A percentile compares a stretch with the other conserved stretches of the same genome.
These are phyloP conservation scores for Moelleriella libera DNA, from an alignment of 2,329 filamentous ascomycete genomes.

Conservation along the genomic window DNA sequence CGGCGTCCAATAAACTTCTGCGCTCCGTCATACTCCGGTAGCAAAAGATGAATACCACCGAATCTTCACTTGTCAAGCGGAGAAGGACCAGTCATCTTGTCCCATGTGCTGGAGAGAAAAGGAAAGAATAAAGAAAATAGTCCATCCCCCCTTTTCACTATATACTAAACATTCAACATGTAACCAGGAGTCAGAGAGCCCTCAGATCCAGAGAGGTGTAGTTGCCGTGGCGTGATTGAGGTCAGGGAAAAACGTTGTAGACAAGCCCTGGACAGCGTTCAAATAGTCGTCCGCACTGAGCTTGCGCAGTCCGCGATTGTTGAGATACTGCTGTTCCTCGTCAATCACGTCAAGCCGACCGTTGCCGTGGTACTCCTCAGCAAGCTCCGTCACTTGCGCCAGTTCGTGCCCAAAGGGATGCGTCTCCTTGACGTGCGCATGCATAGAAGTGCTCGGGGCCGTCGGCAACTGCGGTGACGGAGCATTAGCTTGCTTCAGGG, in stretches of 20 bases:
- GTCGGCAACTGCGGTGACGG: slow-evolving; percentile 17
- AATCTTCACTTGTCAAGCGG: no score
- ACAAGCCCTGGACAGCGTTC: slow-evolving; percentile 59
- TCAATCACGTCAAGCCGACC: slow-evolving; percentile 44
- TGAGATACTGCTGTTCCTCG: slow-evolving; percentile 52
- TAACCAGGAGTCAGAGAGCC: neutral
- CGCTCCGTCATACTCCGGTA: neutral
- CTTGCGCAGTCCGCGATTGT: slow-evolving; percentile 54
- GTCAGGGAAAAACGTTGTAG: slow-evolving; percentile 43
- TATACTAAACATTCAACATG: slow-evolving; percentile 5
- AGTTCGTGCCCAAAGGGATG: slow-evolving; percentile 85
- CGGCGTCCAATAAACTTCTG: neutral
- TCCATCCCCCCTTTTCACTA: neutral
- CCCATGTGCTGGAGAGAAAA: neutral
- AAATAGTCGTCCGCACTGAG: slow-evolving; percentile 76
- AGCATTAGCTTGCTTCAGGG: slow-evolving; percentile 14
- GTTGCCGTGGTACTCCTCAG: slow-evolving; percentile 65
- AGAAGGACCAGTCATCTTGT: neutral
- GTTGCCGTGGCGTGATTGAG: slow-evolving; percentile 16
- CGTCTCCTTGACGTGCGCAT: slow-evolving; percentile 20
- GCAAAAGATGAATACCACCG: neutral
- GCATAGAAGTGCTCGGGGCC: slow-evolving; percentile 15
- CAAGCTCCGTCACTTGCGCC: slow-evolving; percentile 83
- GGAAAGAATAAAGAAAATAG: neutral
- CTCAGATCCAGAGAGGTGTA: slow-evolving; percentile 35